These are phyloP conservation scores for Alternaria consortialis DNA, from an alignment of 2,329 filamentous ascomycete species.

Conservation along the genomic window DNA sequence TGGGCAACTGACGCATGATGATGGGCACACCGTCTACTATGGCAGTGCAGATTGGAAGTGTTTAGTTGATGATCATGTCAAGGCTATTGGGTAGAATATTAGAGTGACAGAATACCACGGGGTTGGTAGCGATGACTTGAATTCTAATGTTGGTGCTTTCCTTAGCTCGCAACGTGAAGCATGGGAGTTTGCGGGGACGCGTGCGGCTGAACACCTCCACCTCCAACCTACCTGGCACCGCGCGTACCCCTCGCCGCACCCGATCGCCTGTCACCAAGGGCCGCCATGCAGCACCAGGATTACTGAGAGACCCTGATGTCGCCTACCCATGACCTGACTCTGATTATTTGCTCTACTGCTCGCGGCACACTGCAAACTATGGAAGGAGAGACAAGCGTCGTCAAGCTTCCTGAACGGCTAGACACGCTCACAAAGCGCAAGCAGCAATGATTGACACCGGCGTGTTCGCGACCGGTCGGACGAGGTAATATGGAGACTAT, in stretches of 20 bases:
- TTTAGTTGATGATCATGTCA: conserved; percentile 40
- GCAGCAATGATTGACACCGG: background rate
- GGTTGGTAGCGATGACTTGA: background rate
- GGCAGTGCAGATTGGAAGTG: conserved; percentile 42
- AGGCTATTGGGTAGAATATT: conserved; percentile 30
- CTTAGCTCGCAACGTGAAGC: conserved; percentile 6
- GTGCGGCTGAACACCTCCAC: conserved; percentile 2
- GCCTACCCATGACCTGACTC: conserved; percentile 7
- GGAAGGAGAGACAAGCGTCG: background rate
- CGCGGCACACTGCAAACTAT: conserved; percentile 4
- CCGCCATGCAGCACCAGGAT: background rate
- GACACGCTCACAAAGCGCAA: conserved; percentile 10
- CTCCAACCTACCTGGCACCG: background rate
- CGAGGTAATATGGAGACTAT: background rate
- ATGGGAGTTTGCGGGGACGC: background rate
- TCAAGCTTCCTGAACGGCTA: background rate
- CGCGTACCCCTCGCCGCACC: conserved; percentile 8
- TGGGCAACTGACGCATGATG: conserved; percentile 37
- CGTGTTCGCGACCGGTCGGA: background rate
- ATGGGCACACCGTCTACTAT: conserved; percentile 47
- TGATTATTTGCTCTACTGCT: background rate
- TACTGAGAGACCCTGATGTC: background rate
- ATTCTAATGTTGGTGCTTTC: background rate
- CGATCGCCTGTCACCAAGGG: conserved; percentile 5
- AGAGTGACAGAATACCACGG: background rate